Evolutionary conservation across 2,329 filamentous ascomycete species (phyloP), one percentile per base, ranked within the genome.

Genomic region (Cephalotrichum gorgonifer): DNA sequence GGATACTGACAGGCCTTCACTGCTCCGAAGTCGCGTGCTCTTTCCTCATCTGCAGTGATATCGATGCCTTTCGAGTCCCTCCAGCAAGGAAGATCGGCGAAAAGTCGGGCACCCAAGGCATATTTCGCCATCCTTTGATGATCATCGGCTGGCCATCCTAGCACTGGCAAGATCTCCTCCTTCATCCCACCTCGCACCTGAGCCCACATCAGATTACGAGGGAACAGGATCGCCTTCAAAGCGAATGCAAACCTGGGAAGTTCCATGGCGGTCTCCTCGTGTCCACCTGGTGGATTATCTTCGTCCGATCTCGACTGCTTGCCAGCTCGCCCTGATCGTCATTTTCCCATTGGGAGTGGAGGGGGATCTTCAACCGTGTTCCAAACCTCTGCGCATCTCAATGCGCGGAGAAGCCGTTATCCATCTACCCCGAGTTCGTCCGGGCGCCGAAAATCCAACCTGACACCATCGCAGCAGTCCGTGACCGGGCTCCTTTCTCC

Each of bases 11-110:
- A n/a, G n/a, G n/a, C n/a, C n/a, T n/a, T n/a, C n/a, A n/a, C n/a
- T n/a, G n/a, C n/a, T n/a, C n/a, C n/a, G n/a, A n/a, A n/a, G 4
- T 31, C 30, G 30, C 11, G 11, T 9, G 30, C 30, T 14, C 15
- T 11, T 31, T 14, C 30, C 30, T 31, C 15, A 3, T 12, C 30
- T 6, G 35, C 15, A 20, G n/a, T 9, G 7, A 20, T 9, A 22
- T 6, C 17, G n/a, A 11, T 20, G 6, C 22, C 17, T 20, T n/a
- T n/a, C n/a, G n/a, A n/a, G n/a, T n/a, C n/a, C n/a, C n/a, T n/a
- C n/a, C n/a, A n/a, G n/a, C n/a, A n/a, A n/a, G 35, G 20, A 42
- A 39, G 46, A 48, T 48, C 46, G 28, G 26, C 46, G 25, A 38
- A 45, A 43, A 28, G 26, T 38, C 23, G 25, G 35, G 39, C 26